A percentile compares a stretch with the other conserved stretches of the same genome.
These are phyloP conservation scores for Serpula lacrymans DNA, from an alignment of 768 basidiomycete species.

Conservation along the genomic window DNA sequence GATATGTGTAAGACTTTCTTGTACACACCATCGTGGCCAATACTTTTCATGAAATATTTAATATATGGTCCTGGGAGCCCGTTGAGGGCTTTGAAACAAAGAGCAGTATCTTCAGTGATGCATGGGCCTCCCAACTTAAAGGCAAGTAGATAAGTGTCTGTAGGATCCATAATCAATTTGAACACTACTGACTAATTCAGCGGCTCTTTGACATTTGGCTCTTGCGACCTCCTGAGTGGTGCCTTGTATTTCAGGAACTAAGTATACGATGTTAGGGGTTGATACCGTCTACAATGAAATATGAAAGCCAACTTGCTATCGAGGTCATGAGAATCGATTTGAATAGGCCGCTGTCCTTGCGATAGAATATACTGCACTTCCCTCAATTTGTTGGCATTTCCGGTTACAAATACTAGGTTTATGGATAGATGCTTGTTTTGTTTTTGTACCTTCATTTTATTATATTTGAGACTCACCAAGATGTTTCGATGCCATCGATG, in stretches of 20 bases:
- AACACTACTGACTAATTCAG: constrained; percentile 58
- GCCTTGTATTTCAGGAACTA: constrained; percentile 94
- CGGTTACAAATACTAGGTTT: constrained; percentile 85
- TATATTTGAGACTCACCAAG: constrained; percentile 17
- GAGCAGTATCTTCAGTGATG: constrained; percentile 91
- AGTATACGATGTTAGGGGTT: constrained; percentile 1
- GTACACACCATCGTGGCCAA: constrained; percentile 78
- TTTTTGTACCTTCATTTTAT: constrained; percentile 2
- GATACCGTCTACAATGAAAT: neutral
- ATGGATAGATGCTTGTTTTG: constrained; percentile 3
- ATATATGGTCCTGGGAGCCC: constrained; percentile 97
- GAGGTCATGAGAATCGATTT: constrained; percentile 73
- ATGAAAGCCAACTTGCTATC: constrained; percentile 56
- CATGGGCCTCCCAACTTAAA: constrained; percentile 47
- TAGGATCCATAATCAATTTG: neutral
- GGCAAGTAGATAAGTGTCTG: neutral
- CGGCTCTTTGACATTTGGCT: constrained; percentile 84
- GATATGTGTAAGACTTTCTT: too few relatives aligned
- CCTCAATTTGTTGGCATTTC: constrained; percentile 87
- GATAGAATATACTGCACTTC: constrained; percentile 86
- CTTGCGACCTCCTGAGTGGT: constrained; percentile 85
- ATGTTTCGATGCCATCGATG: constrained; percentile 17
- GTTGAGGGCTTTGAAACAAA: constrained; percentile 84
- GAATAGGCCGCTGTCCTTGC: constrained; percentile 58
- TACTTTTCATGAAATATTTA: constrained; percentile 80